Evolutionary conservation across 768 basidiomycete species (phyloP), one percentile per base, ranked within the genome.

Genomic region (Tricholoma sp.): DNA sequence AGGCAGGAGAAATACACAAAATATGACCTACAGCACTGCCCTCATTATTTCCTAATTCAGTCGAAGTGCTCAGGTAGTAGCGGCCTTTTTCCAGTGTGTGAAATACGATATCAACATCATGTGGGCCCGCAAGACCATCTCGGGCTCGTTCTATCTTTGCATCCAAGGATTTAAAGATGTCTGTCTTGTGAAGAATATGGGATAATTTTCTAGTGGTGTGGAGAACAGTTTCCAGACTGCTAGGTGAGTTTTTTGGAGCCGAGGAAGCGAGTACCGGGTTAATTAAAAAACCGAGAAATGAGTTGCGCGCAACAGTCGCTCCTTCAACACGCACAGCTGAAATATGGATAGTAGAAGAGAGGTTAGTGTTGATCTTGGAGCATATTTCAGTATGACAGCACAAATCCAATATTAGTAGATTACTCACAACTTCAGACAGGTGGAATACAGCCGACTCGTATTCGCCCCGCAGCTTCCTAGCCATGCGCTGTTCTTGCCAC

Each of bases 31-130:
- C 94, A n/a, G 93, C 94, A 54, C 76, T 94, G 10, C 91, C 96
- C 69, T 98, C 97, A 50, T 86, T 88, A 57, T 96, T 94, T 3
- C 97, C 96, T 6, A 98, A 76, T 65, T 98, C 94, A 3, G 95
- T 98, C 4, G 90, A 80, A 2, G 86, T 91, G 60, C 89, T 91
- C 6, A 95, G 63, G 62, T 80, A 92, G 61, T 86, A 83, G 36
- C 91, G 75, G 5, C 91, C 84, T 55, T 81, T 82, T 69, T 98
- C 95, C 39, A 80, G 76, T 3, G 91, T 80, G 57, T 81, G 80
- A 70, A 96, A 84, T 1, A 95, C 80, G 36, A 98, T 68, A 63
- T 97, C 92, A 10, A 95, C 81, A 59, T 90, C 89, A 8, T 78
- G 80, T 9, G 72, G 68, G 49, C 74, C 67, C 1, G 86, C 82